Evolutionary conservation across 129 eudicot genomes (phyloP), one percentile per base, ranked within the genome.

Genomic region (Chrysanthemum seticuspe): DNA sequence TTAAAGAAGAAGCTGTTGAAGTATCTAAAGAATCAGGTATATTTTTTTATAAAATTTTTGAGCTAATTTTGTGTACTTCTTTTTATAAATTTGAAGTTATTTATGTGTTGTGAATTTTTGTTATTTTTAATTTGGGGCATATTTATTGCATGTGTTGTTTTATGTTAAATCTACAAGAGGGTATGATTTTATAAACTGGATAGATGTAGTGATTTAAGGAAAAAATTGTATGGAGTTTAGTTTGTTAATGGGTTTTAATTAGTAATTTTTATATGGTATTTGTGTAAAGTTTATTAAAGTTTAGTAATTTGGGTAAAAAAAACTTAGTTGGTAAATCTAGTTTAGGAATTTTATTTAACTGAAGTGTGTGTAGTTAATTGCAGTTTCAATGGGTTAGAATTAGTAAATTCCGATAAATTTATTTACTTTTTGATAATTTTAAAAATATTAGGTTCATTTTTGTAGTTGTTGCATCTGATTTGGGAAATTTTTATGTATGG

Each of bases 1-100:
- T 87, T 50, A 85, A 89, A 72, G 85, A 87, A 59, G 85, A 85
- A 80, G 76, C 80, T 68, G 78, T 62, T 72, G 88, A 83, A 61
- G 83, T 66, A 58, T 74, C 72, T 81, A 80, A 80, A 53, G 86
- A 87, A 77, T 83, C 85, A 72, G 88, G 92, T 89, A 29, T 71
- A 10, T 71, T 78, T 70, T 68, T n/a, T 13, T 45, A 31, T 76
- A 34, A 68, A 58, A 2, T n/a, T 68, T 76, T 44, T 57, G 68
- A 55, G 29, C 3, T 15, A 54, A 10, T 54, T 65, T 11, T 52
- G 57, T 6, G 50, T 15, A 27, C 15, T 63, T 71, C 15, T 55
- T 29, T 55, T 29, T 72, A 68, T 71, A 0, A 53, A 50, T 69
- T 60, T 70, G n/a, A 51, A 10, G 58, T 47, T 23, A 47, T 72